Conservation (phyloP, 192 early-diverging fungal species). For the Spizellomyces sp. region DNA sequence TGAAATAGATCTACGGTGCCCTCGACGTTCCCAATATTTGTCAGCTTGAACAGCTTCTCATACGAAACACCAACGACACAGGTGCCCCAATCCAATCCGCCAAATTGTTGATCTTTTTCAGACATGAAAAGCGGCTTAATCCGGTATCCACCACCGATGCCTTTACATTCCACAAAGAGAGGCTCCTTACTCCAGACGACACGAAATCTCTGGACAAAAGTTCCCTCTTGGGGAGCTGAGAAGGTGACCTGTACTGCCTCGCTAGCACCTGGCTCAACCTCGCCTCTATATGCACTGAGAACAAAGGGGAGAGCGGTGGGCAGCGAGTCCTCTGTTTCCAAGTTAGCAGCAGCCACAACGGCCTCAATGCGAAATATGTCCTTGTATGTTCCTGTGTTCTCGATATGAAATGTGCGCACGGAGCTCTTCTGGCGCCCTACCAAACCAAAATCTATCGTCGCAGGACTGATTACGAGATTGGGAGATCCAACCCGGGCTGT, state of each 20-base stretch:
- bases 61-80: conserved; percentile 50
- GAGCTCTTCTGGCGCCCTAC: conserved; percentile 41
- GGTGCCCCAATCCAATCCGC: conserved; percentile 52
- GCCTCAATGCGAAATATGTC: conserved; percentile 53
- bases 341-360: conserved; percentile 17
- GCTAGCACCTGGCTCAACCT: conserved; percentile 39
- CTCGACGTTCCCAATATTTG: conserved; percentile 54
- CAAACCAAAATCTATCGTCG: conserved; percentile 57
- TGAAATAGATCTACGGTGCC: conserved; percentile 44
- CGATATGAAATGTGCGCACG: conserved; percentile 43
- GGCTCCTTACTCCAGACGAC: conserved; percentile 53
- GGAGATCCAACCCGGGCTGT: conserved; percentile 57
- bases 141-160: conserved; percentile 50
- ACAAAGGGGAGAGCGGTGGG: conserved; percentile 31
- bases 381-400: conserved; percentile 52
- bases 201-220: conserved; percentile 35
- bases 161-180: conserved; percentile 41
- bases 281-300: conserved; percentile 34
- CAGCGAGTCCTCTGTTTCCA: conserved; percentile 8
- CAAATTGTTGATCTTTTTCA: conserved; percentile 38
- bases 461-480: conserved; percentile 38
- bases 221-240: conserved; percentile 46
- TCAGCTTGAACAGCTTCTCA: conserved; percentile 44
- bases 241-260: conserved; percentile 46
- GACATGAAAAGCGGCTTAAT: conserved; percentile 41